Conservation (phyloP, 305 asterid species). For the Fraxinus angustifolia region DNA sequence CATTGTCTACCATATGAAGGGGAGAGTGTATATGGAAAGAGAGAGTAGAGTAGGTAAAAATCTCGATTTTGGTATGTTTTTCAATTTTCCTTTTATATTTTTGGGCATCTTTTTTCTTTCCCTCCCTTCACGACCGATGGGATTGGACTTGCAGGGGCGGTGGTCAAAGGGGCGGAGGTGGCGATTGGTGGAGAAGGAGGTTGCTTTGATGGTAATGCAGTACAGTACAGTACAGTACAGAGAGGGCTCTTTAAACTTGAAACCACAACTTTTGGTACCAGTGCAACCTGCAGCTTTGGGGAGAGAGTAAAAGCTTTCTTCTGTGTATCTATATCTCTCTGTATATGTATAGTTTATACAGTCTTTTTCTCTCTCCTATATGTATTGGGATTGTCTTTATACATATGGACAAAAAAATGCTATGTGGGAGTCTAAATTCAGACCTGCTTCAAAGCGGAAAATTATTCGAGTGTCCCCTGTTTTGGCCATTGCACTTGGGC, state of each 20-base stretch:
- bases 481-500: neutral
- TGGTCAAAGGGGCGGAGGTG: constrained; percentile 19
- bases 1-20: constrained; percentile 30
- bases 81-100: neutral
- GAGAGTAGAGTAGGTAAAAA: neutral
- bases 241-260: constrained; percentile 18
- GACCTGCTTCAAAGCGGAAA: constrained; percentile 33
- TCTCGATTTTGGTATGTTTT: neutral
- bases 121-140: constrained; percentile 11
- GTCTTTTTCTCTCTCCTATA: constrained; percentile 4
- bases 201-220: neutral
- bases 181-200: neutral
- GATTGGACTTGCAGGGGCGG: constrained; percentile 18
- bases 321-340: neutral
- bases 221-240: neutral
- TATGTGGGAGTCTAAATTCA: constrained; percentile 34
- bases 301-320: constrained; percentile 32
- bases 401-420: constrained; percentile 39
- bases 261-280: constrained; percentile 46
- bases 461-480: constrained; percentile 28
- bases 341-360: too few relatives aligned
- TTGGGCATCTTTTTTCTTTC: constrained; percentile 1
- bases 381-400: constrained; percentile 26
- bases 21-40: neutral
- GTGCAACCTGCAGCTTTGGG: constrained; percentile 46